Percentiles rank a stretch among this genome's conserved stretches.
Conservation (phyloP, 108 stramenopile genomes). For the Discostella stelligeroides region DNA sequence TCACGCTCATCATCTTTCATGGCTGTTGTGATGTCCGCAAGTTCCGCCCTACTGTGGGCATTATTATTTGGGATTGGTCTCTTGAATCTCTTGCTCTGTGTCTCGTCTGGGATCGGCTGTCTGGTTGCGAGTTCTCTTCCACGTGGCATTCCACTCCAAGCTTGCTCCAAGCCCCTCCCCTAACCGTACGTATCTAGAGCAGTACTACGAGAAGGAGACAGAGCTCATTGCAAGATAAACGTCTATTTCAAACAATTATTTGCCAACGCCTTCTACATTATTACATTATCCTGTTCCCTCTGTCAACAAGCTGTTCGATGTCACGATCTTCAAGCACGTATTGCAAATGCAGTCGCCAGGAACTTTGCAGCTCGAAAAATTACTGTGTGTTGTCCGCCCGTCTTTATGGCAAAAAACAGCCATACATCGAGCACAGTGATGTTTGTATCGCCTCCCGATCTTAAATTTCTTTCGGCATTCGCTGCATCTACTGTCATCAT, state of each 20-base stretch:
- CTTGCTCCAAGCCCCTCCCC: too few species aligned
- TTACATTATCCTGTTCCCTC: neutral
- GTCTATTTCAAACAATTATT: too few species aligned
- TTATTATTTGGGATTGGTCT: too few species aligned
- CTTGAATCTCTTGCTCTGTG: too few species aligned
- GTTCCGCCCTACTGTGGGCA: neutral
- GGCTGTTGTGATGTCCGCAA: neutral
- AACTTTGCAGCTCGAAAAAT: conserved; percentile 52
- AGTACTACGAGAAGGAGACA: too few species aligned
- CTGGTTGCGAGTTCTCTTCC: too few species aligned
- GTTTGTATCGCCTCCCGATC: conserved; percentile 48
- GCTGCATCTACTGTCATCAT: conserved; percentile 47
- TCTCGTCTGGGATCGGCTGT: too few species aligned
- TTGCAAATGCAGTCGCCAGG: conserved; percentile 54
- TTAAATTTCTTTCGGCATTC: conserved; percentile 56
- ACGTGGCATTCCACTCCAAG: too few species aligned
- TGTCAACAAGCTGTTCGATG: neutral
- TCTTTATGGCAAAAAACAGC: conserved; percentile 66
- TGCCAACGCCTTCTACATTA: too few species aligned
- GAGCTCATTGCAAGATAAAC: too few species aligned
- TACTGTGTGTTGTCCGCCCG: conserved; percentile 48
- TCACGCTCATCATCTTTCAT: conserved; percentile 36
- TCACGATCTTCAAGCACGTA: conserved; percentile 21
- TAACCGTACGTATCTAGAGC: too few species aligned
- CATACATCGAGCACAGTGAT: conserved; percentile 59